Percentiles rank a stretch among this genome's conserved stretches.
Conservation (phyloP, 345 rosid genomes). For the Lepidium africanum region DNA sequence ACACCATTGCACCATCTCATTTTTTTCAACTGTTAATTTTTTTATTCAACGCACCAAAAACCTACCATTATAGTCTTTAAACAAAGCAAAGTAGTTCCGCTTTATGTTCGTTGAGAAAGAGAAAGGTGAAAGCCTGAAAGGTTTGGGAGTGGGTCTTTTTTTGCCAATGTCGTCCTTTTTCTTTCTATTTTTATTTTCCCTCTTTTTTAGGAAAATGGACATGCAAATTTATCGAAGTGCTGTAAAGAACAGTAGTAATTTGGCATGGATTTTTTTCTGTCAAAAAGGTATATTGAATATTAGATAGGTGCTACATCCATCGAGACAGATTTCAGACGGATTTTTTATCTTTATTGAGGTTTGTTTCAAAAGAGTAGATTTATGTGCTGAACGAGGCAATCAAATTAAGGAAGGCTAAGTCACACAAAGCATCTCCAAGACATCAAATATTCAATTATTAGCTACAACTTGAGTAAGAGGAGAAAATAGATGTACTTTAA, state of each 20-base stretch:
- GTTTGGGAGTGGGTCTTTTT: slow-evolving; percentile 2
- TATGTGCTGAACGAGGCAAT: background rate
- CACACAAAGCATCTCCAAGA: background rate
- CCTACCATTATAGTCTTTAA: no score
- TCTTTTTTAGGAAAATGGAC: background rate
- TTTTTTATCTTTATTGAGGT: background rate
- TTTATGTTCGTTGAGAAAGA: slow-evolving; percentile 14
- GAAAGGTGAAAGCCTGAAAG: slow-evolving; percentile 13
- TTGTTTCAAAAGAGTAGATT: background rate
- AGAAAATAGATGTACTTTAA: background rate
- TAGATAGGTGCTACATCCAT: no score
- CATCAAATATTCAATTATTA: background rate
- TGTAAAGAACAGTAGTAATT: background rate
- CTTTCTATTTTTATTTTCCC: background rate
- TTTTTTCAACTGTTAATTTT: no score
- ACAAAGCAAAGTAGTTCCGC: slow-evolving; percentile 10
- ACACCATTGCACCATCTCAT: no score
- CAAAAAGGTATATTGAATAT: no score
- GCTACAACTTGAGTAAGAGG: background rate
- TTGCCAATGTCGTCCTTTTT: slow-evolving; percentile 10
- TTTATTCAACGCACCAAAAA: no score
- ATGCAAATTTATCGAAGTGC: background rate
- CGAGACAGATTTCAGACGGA: background rate
- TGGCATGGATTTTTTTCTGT: background rate
- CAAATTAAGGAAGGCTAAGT: background rate